phyloP scores from a whole-genome alignment of 176 grass and related monocot genomes.

The Oryza australiensis region DNA sequence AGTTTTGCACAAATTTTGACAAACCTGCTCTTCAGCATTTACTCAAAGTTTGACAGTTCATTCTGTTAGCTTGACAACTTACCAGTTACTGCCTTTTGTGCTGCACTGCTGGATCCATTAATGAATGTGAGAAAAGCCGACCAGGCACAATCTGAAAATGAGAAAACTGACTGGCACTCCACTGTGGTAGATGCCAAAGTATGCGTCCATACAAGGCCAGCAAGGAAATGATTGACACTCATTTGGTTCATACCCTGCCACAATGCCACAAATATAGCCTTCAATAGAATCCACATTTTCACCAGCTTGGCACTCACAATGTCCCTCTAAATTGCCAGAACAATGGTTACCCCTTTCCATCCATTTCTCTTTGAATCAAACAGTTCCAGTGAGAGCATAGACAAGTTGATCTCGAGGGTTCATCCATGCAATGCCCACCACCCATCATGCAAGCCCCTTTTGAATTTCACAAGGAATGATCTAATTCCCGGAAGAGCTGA shows the following conservation, averaged over 20 bases:
- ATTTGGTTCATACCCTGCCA: background rate
- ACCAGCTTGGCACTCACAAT: background rate
- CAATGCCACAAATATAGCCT: background rate
- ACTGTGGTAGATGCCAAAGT: background rate
- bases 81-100: background rate
- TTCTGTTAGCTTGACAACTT: background rate
- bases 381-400: too few relatives aligned
- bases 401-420: too few relatives aligned
- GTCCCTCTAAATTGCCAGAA: conserved; percentile 2
- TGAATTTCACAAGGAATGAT: too few relatives aligned
- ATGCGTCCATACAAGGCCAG: background rate
- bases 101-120: background rate
- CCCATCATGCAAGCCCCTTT: too few relatives aligned
- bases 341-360: background rate
- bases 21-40: background rate
- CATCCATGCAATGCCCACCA: too few relatives aligned
- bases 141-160: too few relatives aligned
- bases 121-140: background rate
- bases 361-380: background rate
- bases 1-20: background rate
- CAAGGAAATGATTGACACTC: background rate
- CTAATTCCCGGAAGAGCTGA: too few relatives aligned
- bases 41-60: background rate
- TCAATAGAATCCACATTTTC: background rate
- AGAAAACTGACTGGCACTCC: background rate